These are phyloP conservation scores for Aegilops speltoides DNA, from an alignment of 176 grass and related monocot genomes.

Conservation along the genomic window DNA sequence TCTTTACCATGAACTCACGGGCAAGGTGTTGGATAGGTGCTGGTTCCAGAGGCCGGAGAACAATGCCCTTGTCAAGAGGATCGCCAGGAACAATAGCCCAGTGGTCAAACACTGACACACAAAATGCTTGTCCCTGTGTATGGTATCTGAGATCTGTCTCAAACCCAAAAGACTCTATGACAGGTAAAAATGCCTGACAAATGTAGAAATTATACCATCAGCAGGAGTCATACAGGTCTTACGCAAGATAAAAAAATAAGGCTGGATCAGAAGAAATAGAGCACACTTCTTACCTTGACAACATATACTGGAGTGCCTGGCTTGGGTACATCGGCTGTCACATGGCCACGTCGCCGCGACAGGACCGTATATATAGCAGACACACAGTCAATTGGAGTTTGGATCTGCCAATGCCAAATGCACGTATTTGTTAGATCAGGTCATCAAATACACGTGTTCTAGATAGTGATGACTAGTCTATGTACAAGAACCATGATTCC, in stretches of 20 bases:
- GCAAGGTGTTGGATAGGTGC: slow-evolving; percentile 94
- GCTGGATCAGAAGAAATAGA: slow-evolving; percentile 14
- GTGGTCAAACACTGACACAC: slow-evolving; percentile 93
- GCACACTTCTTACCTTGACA: slow-evolving; percentile 61
- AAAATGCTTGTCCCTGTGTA: slow-evolving; percentile 97
- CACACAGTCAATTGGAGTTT: slow-evolving; percentile 98
- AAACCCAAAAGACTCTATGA: slow-evolving; percentile 99
- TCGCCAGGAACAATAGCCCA: slow-evolving; percentile 99
- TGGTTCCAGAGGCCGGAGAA: slow-evolving; percentile 81
- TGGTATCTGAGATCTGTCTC: slow-evolving; percentile 96
- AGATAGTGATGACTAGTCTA: background rate
- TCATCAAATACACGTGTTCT: background rate
- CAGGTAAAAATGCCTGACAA: slow-evolving; percentile 89
- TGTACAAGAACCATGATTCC: background rate
- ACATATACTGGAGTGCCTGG: slow-evolving; percentile 91
- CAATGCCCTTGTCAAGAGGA: slow-evolving; percentile 91
- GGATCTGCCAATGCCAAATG: slow-evolving; percentile 61
- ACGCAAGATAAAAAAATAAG: background rate
- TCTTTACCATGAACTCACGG: slow-evolving; percentile 98
- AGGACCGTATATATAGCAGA: slow-evolving; percentile 97
- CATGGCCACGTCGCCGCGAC: slow-evolving; percentile 86
- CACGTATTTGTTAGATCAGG: slow-evolving; percentile 19
- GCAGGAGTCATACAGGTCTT: background rate
- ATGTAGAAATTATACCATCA: slow-evolving; percentile 14
- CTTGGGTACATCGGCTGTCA: slow-evolving; percentile 93